These are phyloP conservation scores for Lactarius sp. DNA, from an alignment of 768 basidiomycete species.

Conservation along the genomic window DNA sequence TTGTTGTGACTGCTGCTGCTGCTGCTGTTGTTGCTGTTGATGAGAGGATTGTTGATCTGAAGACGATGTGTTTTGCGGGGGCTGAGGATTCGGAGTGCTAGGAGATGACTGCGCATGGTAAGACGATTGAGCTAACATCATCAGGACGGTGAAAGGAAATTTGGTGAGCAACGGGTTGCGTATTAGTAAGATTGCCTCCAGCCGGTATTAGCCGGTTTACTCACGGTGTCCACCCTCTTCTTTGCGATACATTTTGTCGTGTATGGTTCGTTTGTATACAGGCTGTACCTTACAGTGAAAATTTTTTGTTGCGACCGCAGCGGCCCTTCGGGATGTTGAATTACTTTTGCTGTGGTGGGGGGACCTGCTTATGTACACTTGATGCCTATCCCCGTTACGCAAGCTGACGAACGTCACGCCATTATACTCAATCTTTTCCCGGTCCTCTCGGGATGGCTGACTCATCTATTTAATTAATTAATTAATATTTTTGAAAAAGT, in stretches of 20 bases:
- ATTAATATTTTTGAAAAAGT: not conserved
- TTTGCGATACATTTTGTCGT: not conserved
- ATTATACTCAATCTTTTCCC: not conserved
- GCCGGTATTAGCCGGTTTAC: conserved; percentile 25
- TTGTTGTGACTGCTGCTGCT: conserved; percentile 25
- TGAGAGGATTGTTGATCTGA: conserved; percentile 12
- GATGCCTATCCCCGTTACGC: conserved; percentile 1
- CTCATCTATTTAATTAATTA: no score
- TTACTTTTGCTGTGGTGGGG: not conserved
- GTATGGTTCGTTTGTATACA: not conserved
- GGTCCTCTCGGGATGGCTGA: conserved; percentile 1
- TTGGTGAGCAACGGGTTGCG: conserved; percentile 27
- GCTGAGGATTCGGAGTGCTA: conserved; percentile 15
- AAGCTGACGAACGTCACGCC: conserved; percentile 3
- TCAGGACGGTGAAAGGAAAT: conserved; percentile 29
- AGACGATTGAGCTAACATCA: conserved; percentile 34
- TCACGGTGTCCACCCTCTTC: conserved; percentile 21
- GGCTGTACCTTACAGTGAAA: not conserved
- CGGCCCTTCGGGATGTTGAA: conserved; percentile 13
- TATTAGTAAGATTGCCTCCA: conserved; percentile 34
- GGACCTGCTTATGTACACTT: conserved; percentile 19
- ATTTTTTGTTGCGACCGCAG: not conserved
- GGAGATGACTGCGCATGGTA: conserved; percentile 30
- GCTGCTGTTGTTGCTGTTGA: conserved; percentile 21
- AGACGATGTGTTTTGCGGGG: conserved; percentile 7